These are phyloP conservation scores for Phialophora macrospora DNA, from an alignment of 2,329 filamentous ascomycete genomes.

Conservation along the genomic window DNA sequence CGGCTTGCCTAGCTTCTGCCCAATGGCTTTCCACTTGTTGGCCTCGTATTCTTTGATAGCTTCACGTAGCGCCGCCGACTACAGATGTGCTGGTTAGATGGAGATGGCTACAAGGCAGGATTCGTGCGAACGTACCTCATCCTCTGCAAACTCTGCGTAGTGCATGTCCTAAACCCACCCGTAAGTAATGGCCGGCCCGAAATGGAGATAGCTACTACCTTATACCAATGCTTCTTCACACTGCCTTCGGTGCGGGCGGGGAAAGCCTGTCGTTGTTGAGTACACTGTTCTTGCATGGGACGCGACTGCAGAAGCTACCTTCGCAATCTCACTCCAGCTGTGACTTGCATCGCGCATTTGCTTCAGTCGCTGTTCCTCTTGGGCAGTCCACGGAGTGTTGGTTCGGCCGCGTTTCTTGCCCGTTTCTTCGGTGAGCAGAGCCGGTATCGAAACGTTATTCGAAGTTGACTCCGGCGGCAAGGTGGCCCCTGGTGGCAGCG, in stretches of 20 bases:
- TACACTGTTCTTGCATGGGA: slow-evolving; percentile 8
- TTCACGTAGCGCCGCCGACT: slow-evolving; percentile 67
- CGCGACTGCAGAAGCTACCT: slow-evolving; percentile 63
- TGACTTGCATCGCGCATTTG: slow-evolving; percentile 90
- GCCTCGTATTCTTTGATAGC: slow-evolving; percentile 99
- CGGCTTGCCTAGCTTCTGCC: slow-evolving; percentile 94
- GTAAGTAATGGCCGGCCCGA: slow-evolving; percentile 37
- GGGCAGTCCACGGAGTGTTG: slow-evolving; percentile 98
- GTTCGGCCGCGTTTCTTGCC: slow-evolving; percentile 84
- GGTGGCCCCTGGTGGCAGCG: slow-evolving; percentile 33
- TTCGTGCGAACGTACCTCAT: slow-evolving; percentile 67
- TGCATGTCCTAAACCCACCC: slow-evolving; percentile 80
- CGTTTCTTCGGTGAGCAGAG: slow-evolving; percentile 32
- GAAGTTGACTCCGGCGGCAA: slow-evolving; percentile 13
- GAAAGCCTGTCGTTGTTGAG: slow-evolving; percentile 69
- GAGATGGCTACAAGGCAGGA: neutral
- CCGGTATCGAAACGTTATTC: slow-evolving; percentile 30
- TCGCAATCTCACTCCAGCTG: slow-evolving; percentile 98
- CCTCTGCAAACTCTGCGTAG: slow-evolving; percentile 96
- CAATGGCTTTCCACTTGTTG: slow-evolving; percentile 98
- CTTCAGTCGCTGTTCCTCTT: slow-evolving; percentile 90
- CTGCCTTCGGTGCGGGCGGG: slow-evolving; percentile 92
- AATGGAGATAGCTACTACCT: slow-evolving; percentile 60
- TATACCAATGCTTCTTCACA: slow-evolving; percentile 99
- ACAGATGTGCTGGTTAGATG: slow-evolving; percentile 11